Base-by-base conservation (phyloP, 108 stramenopile genomes). In the Conticribra weissflogii region DNA sequence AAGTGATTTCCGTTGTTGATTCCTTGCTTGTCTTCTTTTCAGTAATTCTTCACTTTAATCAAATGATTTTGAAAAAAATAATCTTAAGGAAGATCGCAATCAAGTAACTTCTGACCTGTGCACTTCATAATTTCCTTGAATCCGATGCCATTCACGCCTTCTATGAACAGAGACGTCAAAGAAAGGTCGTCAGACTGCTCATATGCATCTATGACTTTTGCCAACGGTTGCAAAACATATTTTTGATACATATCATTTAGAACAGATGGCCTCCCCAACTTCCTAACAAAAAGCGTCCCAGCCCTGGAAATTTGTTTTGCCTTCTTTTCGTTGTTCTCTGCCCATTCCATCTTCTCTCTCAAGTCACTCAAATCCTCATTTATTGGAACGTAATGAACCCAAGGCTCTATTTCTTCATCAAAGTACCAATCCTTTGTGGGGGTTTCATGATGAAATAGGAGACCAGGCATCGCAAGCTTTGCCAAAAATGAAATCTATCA, bases 371-470 rank as follows among this genome's bases (percentile, higher is more conserved):
- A 49, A 45, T 74, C 73, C 1, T 44, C 31, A 15, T 29, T 29
- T 14, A 74, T 32, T 2, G 73, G 73, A 0, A 74, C 61, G 47
- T 74, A 74, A 64, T 81, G 80, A 8, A 59, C 71, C 80, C 80
- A 81, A 2, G 80, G 75, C 16, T 36, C 34, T 7, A 81, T 32
- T 14, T 54, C 22, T 24, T 77, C 52, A 45, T 81, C 45, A 46
- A 77, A 76, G 31, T 54, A n/a, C n/a, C n/a, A 81, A 77, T 81
- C 80, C 34, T 46, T 60, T 15, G 80, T 72, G 5, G 76, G 71
- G 7, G 80, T 77, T 1, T 72, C 71, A 59, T 81, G 80, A 71
- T 81, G 80, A 63, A 81, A 77, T 18, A 81, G 51, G 23, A 81
- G 47, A 29, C 80, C 80, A 3, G 80, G 80, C 41, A 83, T 33